Evolutionary conservation across 1,284 basidiomycete genomes (phyloP).

Genomic region (Ceratobasidium papillatum): DNA sequence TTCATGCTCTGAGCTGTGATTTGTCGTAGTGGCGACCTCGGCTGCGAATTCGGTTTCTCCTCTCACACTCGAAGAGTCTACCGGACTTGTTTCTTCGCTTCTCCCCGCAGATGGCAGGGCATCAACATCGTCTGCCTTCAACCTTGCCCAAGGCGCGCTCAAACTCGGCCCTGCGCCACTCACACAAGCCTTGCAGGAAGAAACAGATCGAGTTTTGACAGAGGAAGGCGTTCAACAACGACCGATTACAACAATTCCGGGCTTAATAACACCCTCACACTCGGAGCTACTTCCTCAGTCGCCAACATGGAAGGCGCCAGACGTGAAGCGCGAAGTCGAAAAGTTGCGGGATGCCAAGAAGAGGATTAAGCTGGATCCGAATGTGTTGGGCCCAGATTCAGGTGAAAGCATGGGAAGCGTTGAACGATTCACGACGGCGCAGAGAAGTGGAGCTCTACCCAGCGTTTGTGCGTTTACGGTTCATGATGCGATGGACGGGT

Average conservation of each 20-base stretch:
- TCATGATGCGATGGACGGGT: constrained; percentile 92
- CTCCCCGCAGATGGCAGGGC: constrained; percentile 62
- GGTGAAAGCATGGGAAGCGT: constrained; percentile 38
- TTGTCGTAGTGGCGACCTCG: constrained; percentile 69
- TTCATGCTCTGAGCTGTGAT: constrained; percentile 48
- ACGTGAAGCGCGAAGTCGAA: constrained; percentile 92
- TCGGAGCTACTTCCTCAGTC: constrained; percentile 83
- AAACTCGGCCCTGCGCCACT: constrained; percentile 86
- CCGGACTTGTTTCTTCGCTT: constrained; percentile 79
- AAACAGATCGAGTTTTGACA: constrained; percentile 74
- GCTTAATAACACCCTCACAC: constrained; percentile 63
- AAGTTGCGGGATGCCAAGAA: constrained; percentile 89
- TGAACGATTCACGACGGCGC: constrained; percentile 62
- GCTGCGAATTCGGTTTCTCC: constrained; percentile 69
- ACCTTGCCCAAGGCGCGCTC: constrained; percentile 73
- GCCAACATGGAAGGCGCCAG: constrained; percentile 82
- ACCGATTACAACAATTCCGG: constrained; percentile 15
- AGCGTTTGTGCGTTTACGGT: constrained; percentile 94
- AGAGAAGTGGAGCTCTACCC: constrained; percentile 73
- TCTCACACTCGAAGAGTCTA: constrained; percentile 81
- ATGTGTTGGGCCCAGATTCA: constrained; percentile 55
- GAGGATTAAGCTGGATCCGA: constrained; percentile 86
- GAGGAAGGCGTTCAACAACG: constrained; percentile 49
- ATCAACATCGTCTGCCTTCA: constrained; percentile 73
- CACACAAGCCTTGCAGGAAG: constrained; percentile 77